These are phyloP conservation scores for Auricularia sp. DNA, from an alignment of 768 basidiomycete species.

Conservation along the genomic window DNA sequence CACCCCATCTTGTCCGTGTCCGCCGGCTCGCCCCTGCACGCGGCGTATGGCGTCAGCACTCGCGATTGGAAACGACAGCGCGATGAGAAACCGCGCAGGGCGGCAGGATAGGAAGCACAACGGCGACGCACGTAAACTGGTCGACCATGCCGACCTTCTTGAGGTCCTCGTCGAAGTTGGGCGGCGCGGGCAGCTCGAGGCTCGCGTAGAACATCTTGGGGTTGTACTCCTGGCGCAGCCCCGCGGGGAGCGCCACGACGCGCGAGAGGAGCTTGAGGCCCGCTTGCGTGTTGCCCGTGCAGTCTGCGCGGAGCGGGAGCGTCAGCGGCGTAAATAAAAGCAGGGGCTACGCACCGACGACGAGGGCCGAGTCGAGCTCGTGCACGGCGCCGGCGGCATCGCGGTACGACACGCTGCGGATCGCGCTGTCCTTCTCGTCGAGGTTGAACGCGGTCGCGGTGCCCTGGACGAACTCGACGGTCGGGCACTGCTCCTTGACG, in stretches of 20 bases:
- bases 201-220: conserved; percentile 16
- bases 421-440: not conserved
- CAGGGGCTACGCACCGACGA: not conserved
- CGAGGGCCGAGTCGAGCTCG: not conserved
- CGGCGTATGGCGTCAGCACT: too few relatives aligned
- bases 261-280: not conserved
- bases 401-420: not conserved
- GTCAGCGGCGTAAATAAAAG: too few relatives aligned
- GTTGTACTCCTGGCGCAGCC: conserved; percentile 11
- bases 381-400: not conserved
- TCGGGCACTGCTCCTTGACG: not conserved
- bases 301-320: not conserved
- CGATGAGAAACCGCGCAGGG: too few relatives aligned
- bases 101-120: too few relatives aligned
- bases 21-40: conserved; percentile 6
- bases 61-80: too few relatives aligned
- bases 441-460: not conserved
- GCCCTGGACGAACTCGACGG: not conserved
- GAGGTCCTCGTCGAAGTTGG: not conserved
- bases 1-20: conserved; percentile 9
- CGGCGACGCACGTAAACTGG: not conserved
- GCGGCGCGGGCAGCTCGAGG: conserved; percentile 10
- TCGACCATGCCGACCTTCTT: conserved; percentile 11
- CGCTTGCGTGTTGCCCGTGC: not conserved
- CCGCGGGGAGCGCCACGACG: not conserved